Evolutionary conservation across 2,329 filamentous ascomycete genomes (phyloP), one percentile per base, ranked within the genome.

Genomic region (Scedosporium aurantiacum): DNA sequence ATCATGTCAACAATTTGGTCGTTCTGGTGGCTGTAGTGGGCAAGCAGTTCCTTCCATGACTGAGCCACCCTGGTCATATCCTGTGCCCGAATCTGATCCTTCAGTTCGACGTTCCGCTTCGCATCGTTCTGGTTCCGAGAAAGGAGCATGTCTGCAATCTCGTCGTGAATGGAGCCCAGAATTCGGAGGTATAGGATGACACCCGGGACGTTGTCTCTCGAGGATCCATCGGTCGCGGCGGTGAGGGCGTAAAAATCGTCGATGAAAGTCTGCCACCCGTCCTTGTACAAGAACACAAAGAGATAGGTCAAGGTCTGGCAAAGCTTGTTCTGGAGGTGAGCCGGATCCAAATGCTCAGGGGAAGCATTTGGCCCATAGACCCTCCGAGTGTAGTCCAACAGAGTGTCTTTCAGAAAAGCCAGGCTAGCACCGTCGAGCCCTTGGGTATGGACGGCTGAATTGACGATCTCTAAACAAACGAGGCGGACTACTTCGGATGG

Each of bases 251-350:
- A 79, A 67, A 97, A 89, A 71, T 99, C 94, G 69, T 96, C 90
- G 71, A 99, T 86, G 74, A 97, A 97, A 63, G 79, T 84, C 68
- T 90, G 83, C 94, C 94, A 99, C 43, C 89, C 88, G 60, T 88
- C 84, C 60, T 85, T 85, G 73, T 99, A 99, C 61, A 96, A 81
- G 12, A 87, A 85, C 41, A 91, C 88, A 73, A 99, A 99, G 58
- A 99, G 85, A 70, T 91, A 94, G 8, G 94, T 99, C 68, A 99
- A 78, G 12, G 92, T 96, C 76, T 99, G 94, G 55, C 93, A 92
- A 66, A 99, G 84, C 76, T 99, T 99, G 78, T 97, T 99, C 75
- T 97, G 93, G 52, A 99, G 87, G 66, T 84, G 83, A 25, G 84
- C 73, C 7, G 87, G 84, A 71, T 99, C 94, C 65, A 86, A 76